Evolutionary conservation across 192 early-diverging fungal species (phyloP).

Genomic region (Podila epicladia): DNA sequence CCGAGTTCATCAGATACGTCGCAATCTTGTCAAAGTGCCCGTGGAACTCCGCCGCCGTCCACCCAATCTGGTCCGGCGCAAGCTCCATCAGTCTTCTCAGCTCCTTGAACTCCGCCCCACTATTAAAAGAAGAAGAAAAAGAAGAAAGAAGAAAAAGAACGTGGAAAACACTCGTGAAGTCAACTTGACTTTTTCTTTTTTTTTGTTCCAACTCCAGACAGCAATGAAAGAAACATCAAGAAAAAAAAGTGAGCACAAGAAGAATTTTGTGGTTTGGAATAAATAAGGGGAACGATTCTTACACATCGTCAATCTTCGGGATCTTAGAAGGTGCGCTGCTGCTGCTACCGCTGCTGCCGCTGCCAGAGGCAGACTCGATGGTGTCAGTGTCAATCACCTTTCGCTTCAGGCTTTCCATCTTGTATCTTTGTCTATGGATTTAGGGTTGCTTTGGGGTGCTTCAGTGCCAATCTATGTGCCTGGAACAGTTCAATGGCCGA

Average conservation of each 20-base stretch:
- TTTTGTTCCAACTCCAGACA: constrained; percentile 12
- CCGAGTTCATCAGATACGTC: constrained; percentile 25
- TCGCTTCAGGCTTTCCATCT: constrained; percentile 24
- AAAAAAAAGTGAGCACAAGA: constrained; percentile 14
- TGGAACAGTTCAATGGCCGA: constrained; percentile 7
- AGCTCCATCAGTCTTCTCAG: constrained; percentile 23
- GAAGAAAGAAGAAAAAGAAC: neutral
- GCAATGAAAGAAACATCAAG: constrained; percentile 10
- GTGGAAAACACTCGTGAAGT: constrained; percentile 4
- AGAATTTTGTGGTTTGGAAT: constrained; percentile 23
- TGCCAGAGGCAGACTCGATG: constrained; percentile 12
- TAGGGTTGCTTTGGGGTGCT: constrained; percentile 15
- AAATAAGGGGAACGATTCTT: constrained; percentile 17
- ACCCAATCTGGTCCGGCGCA: constrained; percentile 25
- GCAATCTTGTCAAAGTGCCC: constrained; percentile 33
- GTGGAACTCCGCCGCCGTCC: constrained; percentile 17
- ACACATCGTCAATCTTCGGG: constrained; percentile 22
- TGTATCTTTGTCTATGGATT: constrained; percentile 21
- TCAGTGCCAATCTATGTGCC: constrained; percentile 15
- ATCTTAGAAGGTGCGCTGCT: constrained; percentile 15
- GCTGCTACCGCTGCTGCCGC: constrained; percentile 11
- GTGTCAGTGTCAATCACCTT: constrained; percentile 12
- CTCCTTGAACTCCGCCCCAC: constrained; percentile 21
- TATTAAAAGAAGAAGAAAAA: constrained; percentile 17
- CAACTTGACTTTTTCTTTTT: constrained; percentile 9